phyloP scores from a whole-genome alignment of 306 rosid genomes.

The Mucuna pruriens region DNA sequence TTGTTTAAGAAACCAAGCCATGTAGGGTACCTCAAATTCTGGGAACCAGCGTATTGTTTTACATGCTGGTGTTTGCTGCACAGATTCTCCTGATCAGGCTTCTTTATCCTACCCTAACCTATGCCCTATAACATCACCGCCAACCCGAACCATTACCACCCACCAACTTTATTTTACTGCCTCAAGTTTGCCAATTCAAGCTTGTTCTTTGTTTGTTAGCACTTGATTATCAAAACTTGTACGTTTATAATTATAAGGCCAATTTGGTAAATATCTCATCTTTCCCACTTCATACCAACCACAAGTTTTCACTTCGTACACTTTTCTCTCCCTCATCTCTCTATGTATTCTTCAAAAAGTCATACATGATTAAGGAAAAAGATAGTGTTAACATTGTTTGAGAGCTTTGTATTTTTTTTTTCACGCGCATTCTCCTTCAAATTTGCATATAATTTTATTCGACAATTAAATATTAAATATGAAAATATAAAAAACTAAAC shows the following conservation, averaged over 20 bases:
- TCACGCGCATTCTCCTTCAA: no score
- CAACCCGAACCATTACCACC: neutral
- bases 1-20: constrained; percentile 39
- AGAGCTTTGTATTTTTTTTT: neutral
- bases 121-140: neutral
- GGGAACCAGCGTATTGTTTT: constrained; percentile 47
- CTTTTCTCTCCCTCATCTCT: no score
- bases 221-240: no score
- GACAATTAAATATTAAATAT: no score
- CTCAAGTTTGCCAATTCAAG: constrained; percentile 6
- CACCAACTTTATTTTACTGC: neutral
- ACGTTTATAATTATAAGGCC: neutral
- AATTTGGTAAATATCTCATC: neutral
- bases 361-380: neutral
- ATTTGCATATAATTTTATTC: no score
- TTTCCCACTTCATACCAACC: no score
- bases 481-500: no score
- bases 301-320: neutral
- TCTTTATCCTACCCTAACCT: neutral
- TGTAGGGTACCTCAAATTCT: constrained; percentile 48
- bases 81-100: constrained; percentile 30
- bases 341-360: neutral
- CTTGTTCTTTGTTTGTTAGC: neutral
- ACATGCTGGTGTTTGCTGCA: constrained; percentile 27
- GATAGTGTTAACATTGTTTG: neutral